Evolutionary conservation across 768 basidiomycete genomes (phyloP), one percentile per base, ranked within the genome.

Genomic region (Trametes villosa): DNA sequence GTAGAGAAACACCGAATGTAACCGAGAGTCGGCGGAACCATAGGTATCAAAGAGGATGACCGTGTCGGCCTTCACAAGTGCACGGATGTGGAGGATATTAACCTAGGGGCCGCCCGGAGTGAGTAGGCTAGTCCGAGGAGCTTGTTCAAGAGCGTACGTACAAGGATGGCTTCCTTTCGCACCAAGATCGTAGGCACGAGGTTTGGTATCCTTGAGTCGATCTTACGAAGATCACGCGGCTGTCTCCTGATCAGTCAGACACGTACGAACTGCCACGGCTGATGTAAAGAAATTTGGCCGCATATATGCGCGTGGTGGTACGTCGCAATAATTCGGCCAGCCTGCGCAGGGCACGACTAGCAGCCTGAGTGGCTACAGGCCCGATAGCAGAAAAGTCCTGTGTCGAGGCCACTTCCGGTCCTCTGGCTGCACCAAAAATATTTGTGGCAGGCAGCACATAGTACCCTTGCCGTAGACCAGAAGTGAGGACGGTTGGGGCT

Each of bases 201-300:
- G 74, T 96, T 97, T 34, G 96, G 94, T 65, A 95, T 84, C 66
- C 94, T 83, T 4, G 93, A 95, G 77, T 98, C 96, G 66, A 98
- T 92, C 80, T 98, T 97, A 55, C 96, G 89, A 24, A 98, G 81
- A 79, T 98, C 96, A 81, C 96, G 90, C 67, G 94, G 90, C 92
- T 95, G 64, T 65, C 62, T 45, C 61, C 58, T 67, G 65, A 66
- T 57, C 60, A 62, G 57, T 65, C 44, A 70, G 33, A 27, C 27
- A 40, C 34, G 12, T 31, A 15, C 36, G 36, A 29, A 26, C 6
- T 9, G 17, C 4, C 20, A 9, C 2, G 11, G 20, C 4, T 38
- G 36, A 17, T 38, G 36, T 38, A 38, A n/a, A n/a, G n/a, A n/a
- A n/a, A n/a, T n/a, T n/a, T n/a, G n/a, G n/a, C 36, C 13, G 33